These are phyloP conservation scores for Hymenoscyphus albidus DNA, from an alignment of 2,329 filamentous ascomycete species.

Conservation along the genomic window DNA sequence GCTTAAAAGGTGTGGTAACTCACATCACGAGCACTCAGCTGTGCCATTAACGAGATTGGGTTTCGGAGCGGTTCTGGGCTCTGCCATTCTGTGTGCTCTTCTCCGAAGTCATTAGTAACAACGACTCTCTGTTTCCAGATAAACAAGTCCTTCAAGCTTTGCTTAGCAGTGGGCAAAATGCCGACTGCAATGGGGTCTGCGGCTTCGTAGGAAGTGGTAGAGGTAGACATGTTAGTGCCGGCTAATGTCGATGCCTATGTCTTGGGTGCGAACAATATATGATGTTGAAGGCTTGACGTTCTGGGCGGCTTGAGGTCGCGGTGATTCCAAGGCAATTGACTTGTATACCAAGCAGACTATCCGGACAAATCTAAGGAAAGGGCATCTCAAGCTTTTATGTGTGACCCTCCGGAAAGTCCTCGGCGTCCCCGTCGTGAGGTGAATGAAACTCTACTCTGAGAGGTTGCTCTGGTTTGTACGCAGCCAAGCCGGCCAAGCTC, in stretches of 20 bases:
- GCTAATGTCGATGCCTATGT: not conserved
- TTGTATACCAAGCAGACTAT: not conserved
- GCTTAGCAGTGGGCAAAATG: constrained; percentile 59
- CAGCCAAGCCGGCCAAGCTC: not conserved
- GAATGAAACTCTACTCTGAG: not conserved
- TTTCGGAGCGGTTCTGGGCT: constrained; percentile 62
- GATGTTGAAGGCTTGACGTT: not conserved
- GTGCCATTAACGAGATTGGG: constrained; percentile 62
- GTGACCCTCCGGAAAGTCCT: not conserved
- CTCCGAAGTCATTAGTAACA: constrained; percentile 60
- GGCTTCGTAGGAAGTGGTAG: constrained; percentile 30
- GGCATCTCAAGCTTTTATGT: constrained; percentile 2
- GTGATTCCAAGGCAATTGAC: constrained; percentile 1
- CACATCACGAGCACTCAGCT: constrained; percentile 54
- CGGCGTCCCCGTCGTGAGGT: not conserved
- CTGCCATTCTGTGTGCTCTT: constrained; percentile 65
- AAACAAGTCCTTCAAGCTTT: constrained; percentile 62
- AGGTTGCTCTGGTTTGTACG: not conserved
- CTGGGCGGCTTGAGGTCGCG: not conserved
- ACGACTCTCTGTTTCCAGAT: constrained; percentile 71
- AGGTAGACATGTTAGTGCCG: constrained; percentile 3
- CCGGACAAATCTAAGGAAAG: not conserved
- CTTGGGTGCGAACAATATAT: not conserved
- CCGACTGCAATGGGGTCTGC: constrained; percentile 68
- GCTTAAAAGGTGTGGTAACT: not conserved